Conservation (phyloP, 2,329 filamentous ascomycete species). For the Aspergillus novoparasiticus region DNA sequence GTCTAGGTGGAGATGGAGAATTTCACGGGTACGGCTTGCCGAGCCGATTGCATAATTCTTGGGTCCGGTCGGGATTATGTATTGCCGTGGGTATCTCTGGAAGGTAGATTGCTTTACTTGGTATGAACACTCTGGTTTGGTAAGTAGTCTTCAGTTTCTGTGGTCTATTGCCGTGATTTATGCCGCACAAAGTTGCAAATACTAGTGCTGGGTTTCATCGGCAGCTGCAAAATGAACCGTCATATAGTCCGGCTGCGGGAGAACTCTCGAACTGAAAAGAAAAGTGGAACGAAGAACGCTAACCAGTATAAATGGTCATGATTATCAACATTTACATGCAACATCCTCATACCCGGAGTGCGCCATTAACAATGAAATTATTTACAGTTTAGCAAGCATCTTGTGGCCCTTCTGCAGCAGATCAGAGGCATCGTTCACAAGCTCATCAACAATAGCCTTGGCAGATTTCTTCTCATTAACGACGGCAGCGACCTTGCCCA, state of each 20-base stretch:
- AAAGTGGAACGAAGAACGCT: background rate
- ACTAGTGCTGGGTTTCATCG: background rate
- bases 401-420: slow-evolving; percentile 70
- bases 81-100: no score
- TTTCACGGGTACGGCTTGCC: background rate
- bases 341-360: background rate
- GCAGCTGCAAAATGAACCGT: background rate
- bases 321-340: slow-evolving; percentile 1
- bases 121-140: background rate
- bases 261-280: background rate
- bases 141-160: background rate
- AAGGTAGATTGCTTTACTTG: background rate
- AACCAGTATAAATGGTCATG: background rate
- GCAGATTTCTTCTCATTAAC: slow-evolving; percentile 91
- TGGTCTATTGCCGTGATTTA: background rate
- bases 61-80: background rate
- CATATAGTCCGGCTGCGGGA: background rate
- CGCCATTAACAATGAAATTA: slow-evolving; percentile 9
- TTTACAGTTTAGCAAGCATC: slow-evolving; percentile 70
- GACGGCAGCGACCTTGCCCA: slow-evolving; percentile 95
- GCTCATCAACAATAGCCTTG: slow-evolving; percentile 91
- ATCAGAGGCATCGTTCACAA: slow-evolving; percentile 78
- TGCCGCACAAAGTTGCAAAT: background rate
- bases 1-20: background rate
- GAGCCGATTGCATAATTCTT: background rate